Conservation (phyloP, 2,329 filamentous ascomycete species). For the Scedosporium apiospermum region DNA sequence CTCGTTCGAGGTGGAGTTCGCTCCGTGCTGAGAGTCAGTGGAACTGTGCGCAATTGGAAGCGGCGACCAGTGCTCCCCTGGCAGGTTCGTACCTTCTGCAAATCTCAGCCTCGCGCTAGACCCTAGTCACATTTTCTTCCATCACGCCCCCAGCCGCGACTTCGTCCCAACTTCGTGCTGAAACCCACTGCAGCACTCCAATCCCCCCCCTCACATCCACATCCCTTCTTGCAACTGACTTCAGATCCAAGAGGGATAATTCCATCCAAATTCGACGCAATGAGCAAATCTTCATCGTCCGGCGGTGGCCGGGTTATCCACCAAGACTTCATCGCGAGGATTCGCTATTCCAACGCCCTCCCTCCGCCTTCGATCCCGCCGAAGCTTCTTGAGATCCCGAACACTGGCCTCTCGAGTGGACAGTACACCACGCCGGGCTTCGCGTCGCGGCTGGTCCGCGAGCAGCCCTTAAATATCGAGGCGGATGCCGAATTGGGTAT, state of each 20-base stretch:
- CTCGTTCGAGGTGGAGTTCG: not conserved
- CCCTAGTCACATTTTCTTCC: not conserved
- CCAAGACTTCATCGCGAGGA: conserved; percentile 95
- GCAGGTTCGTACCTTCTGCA: not conserved
- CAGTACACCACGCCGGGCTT: conserved; percentile 89
- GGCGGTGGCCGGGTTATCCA: conserved; percentile 56
- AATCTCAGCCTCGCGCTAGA: not conserved
- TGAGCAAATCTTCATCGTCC: conserved; percentile 14
- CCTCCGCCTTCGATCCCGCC: conserved; percentile 90
- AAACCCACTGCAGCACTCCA: not conserved
- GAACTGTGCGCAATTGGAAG: not conserved
- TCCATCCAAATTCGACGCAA: not conserved
- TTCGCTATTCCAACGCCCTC: conserved; percentile 91
- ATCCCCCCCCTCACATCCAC: not conserved
- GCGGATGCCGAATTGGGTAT: conserved; percentile 96
- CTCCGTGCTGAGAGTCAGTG: not conserved
- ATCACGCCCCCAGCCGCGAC: not conserved
- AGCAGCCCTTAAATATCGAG: conserved; percentile 93
- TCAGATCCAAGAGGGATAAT: not conserved
- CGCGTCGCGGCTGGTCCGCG: conserved; percentile 77
- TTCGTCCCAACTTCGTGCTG: not conserved
- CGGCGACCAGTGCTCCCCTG: not conserved
- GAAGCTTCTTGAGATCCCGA: conserved; percentile 94
- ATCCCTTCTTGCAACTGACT: not conserved
- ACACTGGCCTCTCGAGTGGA: conserved; percentile 74